Evolutionary conservation across 2,329 filamentous ascomycete species (phyloP).

Genomic region (Clarireedia sp.): DNA sequence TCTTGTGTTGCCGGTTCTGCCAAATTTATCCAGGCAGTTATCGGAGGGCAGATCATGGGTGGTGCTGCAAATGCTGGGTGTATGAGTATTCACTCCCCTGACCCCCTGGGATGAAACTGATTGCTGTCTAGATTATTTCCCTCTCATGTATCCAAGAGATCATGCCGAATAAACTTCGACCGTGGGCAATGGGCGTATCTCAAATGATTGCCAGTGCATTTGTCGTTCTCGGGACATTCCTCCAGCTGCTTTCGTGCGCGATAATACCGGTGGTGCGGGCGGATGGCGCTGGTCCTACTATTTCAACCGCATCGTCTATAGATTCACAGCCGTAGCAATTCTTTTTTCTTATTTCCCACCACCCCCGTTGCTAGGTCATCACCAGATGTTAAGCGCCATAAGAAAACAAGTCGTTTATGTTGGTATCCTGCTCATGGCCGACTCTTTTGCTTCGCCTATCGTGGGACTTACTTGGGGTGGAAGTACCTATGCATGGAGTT

Average conservation of each 20-base stretch:
- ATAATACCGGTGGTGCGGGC: slow-evolving; percentile 12
- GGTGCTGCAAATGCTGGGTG: slow-evolving; percentile 16
- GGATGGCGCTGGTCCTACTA: slow-evolving; percentile 19
- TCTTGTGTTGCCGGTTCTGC: slow-evolving; percentile 13
- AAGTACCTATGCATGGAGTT: slow-evolving; percentile 46
- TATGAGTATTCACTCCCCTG: slow-evolving; percentile 3
- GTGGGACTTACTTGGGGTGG: slow-evolving; percentile 48
- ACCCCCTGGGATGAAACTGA: too few relatives aligned
- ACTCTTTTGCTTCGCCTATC: slow-evolving; percentile 12
- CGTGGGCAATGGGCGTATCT: slow-evolving; percentile 15
- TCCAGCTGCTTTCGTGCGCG: slow-evolving; percentile 13
- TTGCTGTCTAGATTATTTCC: slow-evolving; percentile 8
- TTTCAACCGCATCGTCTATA: slow-evolving; percentile 17
- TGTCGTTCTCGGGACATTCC: slow-evolving; percentile 15
- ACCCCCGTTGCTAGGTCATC: slow-evolving; percentile 11
- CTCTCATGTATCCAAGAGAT: slow-evolving; percentile 19
- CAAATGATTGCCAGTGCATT: slow-evolving; percentile 15
- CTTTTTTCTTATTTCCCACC: slow-evolving; percentile 16
- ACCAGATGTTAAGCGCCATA: slow-evolving; percentile 11
- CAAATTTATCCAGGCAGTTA: slow-evolving; percentile 9
- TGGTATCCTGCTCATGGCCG: slow-evolving; percentile 14
- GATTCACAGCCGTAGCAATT: slow-evolving; percentile 10
- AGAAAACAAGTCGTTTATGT: slow-evolving; percentile 13
- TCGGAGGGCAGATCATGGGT: slow-evolving; percentile 14
- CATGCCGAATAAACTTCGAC: slow-evolving; percentile 15